Percentiles rank a stretch among this genome's conserved stretches.
phyloP scores from a whole-genome alignment of 2,329 filamentous ascomycete species.

The Lasiodiplodia gonubiensis region DNA sequence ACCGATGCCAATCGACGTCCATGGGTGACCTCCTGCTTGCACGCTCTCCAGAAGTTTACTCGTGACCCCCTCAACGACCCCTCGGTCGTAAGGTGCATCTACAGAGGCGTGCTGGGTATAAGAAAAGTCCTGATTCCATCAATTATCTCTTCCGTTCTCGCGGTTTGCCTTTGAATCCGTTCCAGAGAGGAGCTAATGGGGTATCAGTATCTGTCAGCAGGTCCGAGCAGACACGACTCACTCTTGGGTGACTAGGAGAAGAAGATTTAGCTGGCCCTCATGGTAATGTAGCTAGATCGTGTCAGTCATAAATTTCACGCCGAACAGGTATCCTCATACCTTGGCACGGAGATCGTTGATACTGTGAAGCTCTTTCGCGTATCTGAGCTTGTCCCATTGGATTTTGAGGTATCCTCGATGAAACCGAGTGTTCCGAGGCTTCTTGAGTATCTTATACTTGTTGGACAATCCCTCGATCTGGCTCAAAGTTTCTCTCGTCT shows the following conservation, averaged over 20 bases:
- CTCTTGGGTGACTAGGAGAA: not conserved
- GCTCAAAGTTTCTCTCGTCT: not conserved
- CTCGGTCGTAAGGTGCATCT: not conserved
- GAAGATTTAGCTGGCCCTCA: not conserved
- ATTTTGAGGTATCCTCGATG: not conserved
- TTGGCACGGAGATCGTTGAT: slow-evolving; percentile 2
- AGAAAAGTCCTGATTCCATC: not conserved
- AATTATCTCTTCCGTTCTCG: not conserved
- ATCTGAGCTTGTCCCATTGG: not conserved
- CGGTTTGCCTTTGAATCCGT: not conserved
- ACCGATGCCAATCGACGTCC: not conserved
- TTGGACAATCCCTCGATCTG: not conserved
- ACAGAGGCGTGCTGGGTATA: not conserved
- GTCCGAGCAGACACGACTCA: not conserved
- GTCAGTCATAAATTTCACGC: no score
- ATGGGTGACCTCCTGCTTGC: not conserved
- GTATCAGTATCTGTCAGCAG: not conserved
- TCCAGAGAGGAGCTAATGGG: not conserved
- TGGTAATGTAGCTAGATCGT: not conserved
- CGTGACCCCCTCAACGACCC: not conserved
- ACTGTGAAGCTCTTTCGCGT: not conserved
- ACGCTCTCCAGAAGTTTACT: not conserved
- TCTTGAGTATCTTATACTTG: not conserved
- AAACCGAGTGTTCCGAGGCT: no score
- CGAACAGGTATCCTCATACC: not conserved